Evolutionary conservation across 2,329 filamentous ascomycete species (phyloP).

Genomic region (Pseudogymnoascus sp.): DNA sequence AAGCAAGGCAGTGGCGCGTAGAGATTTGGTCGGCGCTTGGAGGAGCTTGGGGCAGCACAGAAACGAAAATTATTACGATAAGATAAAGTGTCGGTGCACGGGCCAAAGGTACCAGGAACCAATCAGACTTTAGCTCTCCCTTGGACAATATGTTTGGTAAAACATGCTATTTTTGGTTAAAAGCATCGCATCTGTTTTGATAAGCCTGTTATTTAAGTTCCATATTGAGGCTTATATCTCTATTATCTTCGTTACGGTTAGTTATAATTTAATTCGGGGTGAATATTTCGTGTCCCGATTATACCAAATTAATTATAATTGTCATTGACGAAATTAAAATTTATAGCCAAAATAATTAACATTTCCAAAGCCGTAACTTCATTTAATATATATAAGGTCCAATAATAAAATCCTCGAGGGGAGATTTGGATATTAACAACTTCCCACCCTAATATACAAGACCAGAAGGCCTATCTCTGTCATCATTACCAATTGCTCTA

Average conservation of each 20-base stretch:
- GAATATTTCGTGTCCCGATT: background rate
- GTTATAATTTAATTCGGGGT: background rate
- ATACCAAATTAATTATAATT: background rate
- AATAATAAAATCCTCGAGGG: constrained; percentile 3
- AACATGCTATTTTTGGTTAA: background rate
- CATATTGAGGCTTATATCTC: background rate
- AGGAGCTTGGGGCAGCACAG: constrained; percentile 2
- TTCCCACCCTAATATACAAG: background rate
- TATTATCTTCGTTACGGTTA: background rate
- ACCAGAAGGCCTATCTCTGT: background rate
- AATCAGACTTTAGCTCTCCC: background rate
- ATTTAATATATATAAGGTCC: background rate
- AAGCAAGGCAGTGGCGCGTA: background rate
- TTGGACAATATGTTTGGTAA: background rate
- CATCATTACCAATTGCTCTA: background rate
- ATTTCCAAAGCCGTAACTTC: background rate
- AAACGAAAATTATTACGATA: constrained; percentile 6
- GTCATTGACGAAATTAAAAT: background rate
- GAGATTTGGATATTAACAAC: background rate
- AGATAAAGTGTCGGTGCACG: constrained; percentile 2
- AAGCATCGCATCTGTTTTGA: background rate
- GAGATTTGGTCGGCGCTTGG: background rate
- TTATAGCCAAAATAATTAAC: background rate
- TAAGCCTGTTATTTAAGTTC: background rate
- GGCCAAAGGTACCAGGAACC: background rate